Percentiles rank a stretch among this genome's conserved stretches.
Evolutionary conservation across 2,329 filamentous ascomycete genomes (phyloP).

Genomic region (Aspergillus costaricaensis): DNA sequence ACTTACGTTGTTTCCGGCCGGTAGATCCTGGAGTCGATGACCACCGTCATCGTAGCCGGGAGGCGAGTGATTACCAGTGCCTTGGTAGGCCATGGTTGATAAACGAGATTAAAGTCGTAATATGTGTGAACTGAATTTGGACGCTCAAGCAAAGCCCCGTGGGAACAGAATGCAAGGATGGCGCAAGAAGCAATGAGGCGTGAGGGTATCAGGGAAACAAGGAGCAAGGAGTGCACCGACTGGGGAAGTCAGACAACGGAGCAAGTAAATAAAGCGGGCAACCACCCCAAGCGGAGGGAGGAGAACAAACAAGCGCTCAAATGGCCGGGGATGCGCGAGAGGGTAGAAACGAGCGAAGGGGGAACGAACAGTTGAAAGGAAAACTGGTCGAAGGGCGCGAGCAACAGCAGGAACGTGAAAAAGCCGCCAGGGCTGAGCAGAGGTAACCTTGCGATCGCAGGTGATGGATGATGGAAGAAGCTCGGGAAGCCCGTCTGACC

Average conservation of each 20-base stretch:
- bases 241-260: conserved; percentile 16
- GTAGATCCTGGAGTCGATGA: conserved; percentile 69
- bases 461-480: not conserved
- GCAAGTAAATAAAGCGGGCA: conserved; percentile 7
- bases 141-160: conserved; percentile 15
- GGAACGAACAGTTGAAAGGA: conserved; percentile 12
- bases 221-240: conserved; percentile 15
- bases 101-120: conserved; percentile 13
- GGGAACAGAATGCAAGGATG: conserved; percentile 21
- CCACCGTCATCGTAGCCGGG: conserved; percentile 58
- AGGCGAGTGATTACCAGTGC: conserved; percentile 51
- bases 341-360: conserved; percentile 18
- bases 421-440: conserved; percentile 29
- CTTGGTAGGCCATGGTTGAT: conserved; percentile 65
- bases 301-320: conserved; percentile 12
- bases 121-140: conserved; percentile 16
- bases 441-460: conserved; percentile 20
- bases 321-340: conserved; percentile 1
- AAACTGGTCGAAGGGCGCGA: conserved; percentile 20
- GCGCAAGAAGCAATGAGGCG: conserved; percentile 14
- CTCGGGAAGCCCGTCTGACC: not conserved
- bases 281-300: conserved; percentile 4
- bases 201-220: conserved; percentile 26
- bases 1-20: conserved; percentile 60
- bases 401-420: conserved; percentile 25